These are phyloP conservation scores for Fusarium proliferatum DNA, from an alignment of 2,329 filamentous ascomycete species.

Conservation along the genomic window DNA sequence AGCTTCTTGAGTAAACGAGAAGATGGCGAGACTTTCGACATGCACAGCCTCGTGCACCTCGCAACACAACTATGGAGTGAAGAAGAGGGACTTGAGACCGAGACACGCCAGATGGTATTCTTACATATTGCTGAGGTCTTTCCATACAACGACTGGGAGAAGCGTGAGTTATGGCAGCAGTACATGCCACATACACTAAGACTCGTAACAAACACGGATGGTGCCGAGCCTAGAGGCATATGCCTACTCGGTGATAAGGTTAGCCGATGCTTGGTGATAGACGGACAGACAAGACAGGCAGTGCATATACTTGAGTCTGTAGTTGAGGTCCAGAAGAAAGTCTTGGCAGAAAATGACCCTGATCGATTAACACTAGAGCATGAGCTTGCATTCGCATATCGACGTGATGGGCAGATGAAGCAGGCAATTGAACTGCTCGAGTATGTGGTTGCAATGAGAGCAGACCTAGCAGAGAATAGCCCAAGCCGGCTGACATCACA, in stretches of 20 bases:
- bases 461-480: not conserved
- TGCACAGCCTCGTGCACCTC: slow-evolving; percentile 53
- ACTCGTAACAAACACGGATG: not conserved
- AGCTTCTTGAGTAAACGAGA: slow-evolving; percentile 46
- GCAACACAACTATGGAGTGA: slow-evolving; percentile 45
- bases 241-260: fast-evolving
- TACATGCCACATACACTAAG: slow-evolving; percentile 4
- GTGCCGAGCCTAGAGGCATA: fast-evolving
- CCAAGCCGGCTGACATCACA: not conserved
- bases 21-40: slow-evolving; percentile 46
- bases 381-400: no score
- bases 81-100: not conserved
- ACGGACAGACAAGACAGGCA: not conserved
- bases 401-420: no score
- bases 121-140: not conserved
- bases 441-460: not conserved
- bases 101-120: not conserved
- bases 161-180: not conserved
- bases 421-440: not conserved
- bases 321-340: fast-evolving
- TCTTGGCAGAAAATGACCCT: not conserved
- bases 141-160: not conserved
- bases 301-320: not conserved
- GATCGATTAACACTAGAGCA: no score
- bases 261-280: not conserved